Evolutionary conservation across 2,329 filamentous ascomycete genomes (phyloP).

Genomic region (Trichocomaceae sp.): DNA sequence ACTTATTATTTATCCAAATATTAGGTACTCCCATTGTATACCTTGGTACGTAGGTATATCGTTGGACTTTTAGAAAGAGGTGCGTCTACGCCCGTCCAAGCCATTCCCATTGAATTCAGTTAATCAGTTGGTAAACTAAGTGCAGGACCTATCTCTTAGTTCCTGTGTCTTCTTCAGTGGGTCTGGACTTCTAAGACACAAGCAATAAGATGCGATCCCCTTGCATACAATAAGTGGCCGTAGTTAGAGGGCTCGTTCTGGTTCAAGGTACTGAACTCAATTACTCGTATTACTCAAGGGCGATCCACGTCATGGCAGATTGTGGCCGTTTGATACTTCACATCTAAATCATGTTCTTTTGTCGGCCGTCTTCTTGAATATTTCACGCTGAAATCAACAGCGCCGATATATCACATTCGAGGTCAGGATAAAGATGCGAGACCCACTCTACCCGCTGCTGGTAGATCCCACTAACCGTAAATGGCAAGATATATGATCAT

Average conservation of each 20-base stretch:
- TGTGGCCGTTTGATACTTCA: not conserved
- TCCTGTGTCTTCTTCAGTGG: not conserved
- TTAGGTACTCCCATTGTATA: too few relatives aligned
- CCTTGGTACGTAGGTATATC: too few relatives aligned
- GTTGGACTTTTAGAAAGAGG: too few relatives aligned
- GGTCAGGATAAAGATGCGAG: slow-evolving; percentile 2
- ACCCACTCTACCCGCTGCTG: not conserved
- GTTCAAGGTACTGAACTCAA: not conserved
- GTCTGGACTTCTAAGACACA: not conserved
- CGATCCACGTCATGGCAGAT: not conserved
- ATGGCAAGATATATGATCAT: too few relatives aligned
- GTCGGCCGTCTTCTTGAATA: too few relatives aligned
- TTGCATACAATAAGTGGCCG: not conserved
- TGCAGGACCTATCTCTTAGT: not conserved
- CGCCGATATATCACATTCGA: not conserved
- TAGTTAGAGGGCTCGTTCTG: not conserved
- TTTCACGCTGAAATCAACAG: not conserved
- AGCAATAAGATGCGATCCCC: slow-evolving; percentile 3
- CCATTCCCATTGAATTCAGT: not conserved
- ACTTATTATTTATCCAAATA: not conserved
- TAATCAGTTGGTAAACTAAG: not conserved
- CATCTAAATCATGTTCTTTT: too few relatives aligned
- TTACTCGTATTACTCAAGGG: not conserved
- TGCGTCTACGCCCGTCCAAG: not conserved
- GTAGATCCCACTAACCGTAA: not conserved